Base-by-base conservation (phyloP, 768 basidiomycete genomes). In the Kwoniella shandongensis region DNA sequence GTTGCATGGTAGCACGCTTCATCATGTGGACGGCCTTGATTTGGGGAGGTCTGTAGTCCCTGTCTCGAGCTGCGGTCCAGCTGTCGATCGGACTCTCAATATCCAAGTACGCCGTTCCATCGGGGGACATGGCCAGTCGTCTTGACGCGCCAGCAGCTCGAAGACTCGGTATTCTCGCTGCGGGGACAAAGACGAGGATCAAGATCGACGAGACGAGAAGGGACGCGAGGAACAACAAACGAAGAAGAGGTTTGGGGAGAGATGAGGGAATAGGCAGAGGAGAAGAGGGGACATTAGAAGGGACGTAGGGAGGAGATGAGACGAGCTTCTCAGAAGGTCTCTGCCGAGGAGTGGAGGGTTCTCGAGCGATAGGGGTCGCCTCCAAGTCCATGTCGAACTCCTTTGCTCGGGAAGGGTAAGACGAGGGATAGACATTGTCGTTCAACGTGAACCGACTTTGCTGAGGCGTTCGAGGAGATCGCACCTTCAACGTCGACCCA, bases 31-130 rank as follows among this genome's bases (percentile, higher is more conserved):
- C 18, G 12, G 57, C 57, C 30, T 51, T 53, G 51, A 71, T 51
- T 32, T 71, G 66, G 38, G 69, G 69, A 4, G 69, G 69, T 32
- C 26, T 38, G 57, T 71, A 71, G 23, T 68, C 69, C 35, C 44
- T 51, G 17, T 50, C 56, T 39, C 63, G 40, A 23, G 65, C 66
- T 25, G 65, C 61, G 25, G 51, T 39, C 45, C 53, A 63, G 45
- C 61, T 61, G 12, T 17, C 35, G 8, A 61, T 40, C 13, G 52
- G 35, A n/a, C 38, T 42, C 18, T 26, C 46, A n/a, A 63, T 27
- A 38, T 67, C 62, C 11, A 54, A 44, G 40, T 61, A 66, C 5
- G 61, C 66, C 35, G 46, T 40, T 32, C 64, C 69, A 25, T 63
- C 65, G 17, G 61, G 30, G 25, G 44, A 59, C n/a, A 67, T 48